Conservation (phyloP, 2,329 filamentous ascomycete genomes). For the Aureobasidium sp. region DNA sequence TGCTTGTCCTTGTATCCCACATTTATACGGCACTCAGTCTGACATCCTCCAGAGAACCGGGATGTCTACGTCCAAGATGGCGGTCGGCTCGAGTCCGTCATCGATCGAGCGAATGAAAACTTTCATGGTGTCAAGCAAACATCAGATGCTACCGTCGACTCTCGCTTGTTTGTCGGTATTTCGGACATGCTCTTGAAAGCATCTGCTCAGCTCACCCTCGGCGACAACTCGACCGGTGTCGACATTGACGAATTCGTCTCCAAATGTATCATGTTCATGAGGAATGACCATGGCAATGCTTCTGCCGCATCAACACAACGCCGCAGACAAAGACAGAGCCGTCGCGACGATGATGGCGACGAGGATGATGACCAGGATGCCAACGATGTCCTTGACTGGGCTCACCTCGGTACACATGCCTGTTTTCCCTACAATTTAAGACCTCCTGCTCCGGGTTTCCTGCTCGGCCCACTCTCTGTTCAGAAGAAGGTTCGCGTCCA, state of each 20-base stretch:
- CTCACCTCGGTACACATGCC: slow-evolving; percentile 67
- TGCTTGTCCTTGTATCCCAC: slow-evolving; percentile 22
- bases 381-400: slow-evolving; percentile 72
- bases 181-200: slow-evolving; percentile 75
- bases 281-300: slow-evolving; percentile 29
- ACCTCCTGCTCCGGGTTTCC: slow-evolving; percentile 70
- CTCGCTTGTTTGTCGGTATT: slow-evolving; percentile 70
- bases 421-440: slow-evolving; percentile 65
- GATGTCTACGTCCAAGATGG: slow-evolving; percentile 63
- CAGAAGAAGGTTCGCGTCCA: slow-evolving; percentile 72
- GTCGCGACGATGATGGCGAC: slow-evolving; percentile 43
- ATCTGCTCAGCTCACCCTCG: slow-evolving; percentile 63
- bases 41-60: slow-evolving; percentile 49
- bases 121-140: slow-evolving; percentile 67
- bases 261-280: slow-evolving; percentile 85
- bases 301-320: slow-evolving; percentile 31
- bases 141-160: slow-evolving; percentile 81
- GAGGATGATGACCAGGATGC: slow-evolving; percentile 54
- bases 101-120: slow-evolving; percentile 44
- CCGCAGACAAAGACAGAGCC: slow-evolving; percentile 10
- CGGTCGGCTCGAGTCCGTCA: slow-evolving; percentile 45
- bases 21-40: not conserved
- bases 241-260: slow-evolving; percentile 88
- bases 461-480: slow-evolving; percentile 80
- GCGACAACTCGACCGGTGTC: slow-evolving; percentile 63